These are phyloP conservation scores for Iberis amara DNA, from an alignment of 441 rosid species.

Conservation along the genomic window DNA sequence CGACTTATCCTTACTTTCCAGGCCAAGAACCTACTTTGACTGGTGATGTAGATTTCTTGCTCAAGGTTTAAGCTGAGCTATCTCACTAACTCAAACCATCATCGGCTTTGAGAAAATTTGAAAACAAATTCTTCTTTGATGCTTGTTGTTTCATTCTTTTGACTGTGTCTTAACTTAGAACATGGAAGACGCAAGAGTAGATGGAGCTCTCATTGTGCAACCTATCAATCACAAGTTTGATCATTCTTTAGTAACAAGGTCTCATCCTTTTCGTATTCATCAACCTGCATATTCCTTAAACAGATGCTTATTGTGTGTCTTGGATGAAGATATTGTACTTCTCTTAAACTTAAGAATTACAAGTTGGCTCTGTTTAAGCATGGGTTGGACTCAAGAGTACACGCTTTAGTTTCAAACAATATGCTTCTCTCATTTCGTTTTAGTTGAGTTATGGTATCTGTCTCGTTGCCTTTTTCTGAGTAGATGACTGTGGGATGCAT, in stretches of 20 bases:
- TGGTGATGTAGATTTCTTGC: conserved; percentile 77
- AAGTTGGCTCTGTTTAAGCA: not conserved
- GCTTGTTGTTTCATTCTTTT: not conserved
- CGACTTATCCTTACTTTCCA: conserved; percentile 70
- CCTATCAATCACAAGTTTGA: conserved; percentile 92
- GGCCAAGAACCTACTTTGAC: conserved; percentile 81
- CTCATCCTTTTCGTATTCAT: conserved; percentile 12
- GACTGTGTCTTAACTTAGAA: conserved; percentile 33
- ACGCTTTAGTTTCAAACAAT: not conserved
- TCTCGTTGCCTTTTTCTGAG: not conserved
- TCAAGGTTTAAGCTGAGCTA: conserved; percentile 45
- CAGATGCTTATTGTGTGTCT: not conserved
- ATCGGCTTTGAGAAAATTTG: not conserved
- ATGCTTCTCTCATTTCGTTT: conserved; percentile 1
- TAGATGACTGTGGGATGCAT: not conserved
- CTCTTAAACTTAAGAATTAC: not conserved
- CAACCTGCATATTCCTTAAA: not conserved
- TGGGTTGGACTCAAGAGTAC: not conserved
- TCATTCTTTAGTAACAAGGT: conserved; percentile 88
- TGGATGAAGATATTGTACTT: not conserved
- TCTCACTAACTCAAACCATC: not conserved
- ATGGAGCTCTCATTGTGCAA: conserved; percentile 92
- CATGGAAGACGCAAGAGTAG: conserved; percentile 86
- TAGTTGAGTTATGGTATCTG: not conserved
- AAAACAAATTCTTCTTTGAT: not conserved